Conservation (phyloP, 805 yeast genomes). For the Ogataea saltuana region DNA sequence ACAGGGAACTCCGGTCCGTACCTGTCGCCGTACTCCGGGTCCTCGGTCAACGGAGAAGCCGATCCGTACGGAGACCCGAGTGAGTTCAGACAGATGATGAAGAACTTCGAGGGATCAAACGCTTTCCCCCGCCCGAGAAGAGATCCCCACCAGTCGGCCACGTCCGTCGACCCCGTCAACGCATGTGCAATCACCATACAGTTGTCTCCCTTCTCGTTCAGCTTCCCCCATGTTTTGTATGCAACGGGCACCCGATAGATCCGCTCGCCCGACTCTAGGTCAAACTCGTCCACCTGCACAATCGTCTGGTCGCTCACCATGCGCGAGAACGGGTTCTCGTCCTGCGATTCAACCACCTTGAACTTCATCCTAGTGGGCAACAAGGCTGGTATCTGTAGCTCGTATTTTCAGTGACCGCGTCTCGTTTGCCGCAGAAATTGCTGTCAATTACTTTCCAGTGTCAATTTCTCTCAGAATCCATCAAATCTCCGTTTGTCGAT, state of each 20-base stretch:
- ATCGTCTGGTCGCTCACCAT: conserved; percentile 78
- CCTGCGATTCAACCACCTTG: conserved; percentile 46
- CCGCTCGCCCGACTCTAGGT: conserved; percentile 79
- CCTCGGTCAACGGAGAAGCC: conserved; percentile 84
- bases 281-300: conserved; percentile 71
- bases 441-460: too few species aligned
- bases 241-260: conserved; percentile 83
- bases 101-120: conserved; percentile 86
- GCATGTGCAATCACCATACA: conserved; percentile 95
- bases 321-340: conserved; percentile 64
- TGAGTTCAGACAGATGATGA: conserved; percentile 86
- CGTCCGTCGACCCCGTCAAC: conserved; percentile 92
- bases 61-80: conserved; percentile 96
- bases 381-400: too few species aligned
- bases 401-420: too few species aligned
- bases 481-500: not conserved
- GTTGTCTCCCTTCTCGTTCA: conserved; percentile 69
- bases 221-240: conserved; percentile 91
- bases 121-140: conserved; percentile 81
- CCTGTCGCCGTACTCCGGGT: conserved; percentile 68
- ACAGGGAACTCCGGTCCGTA: conserved; percentile 97
- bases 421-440: too few species aligned
- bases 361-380: conserved; percentile 29
- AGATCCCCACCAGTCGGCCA: conserved; percentile 99
- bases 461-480: too few species aligned